Percentiles rank a stretch among this genome's conserved stretches.
Evolutionary conservation across 768 basidiomycete genomes (phyloP).

Genomic region (Strobilomyces dryophilus): DNA sequence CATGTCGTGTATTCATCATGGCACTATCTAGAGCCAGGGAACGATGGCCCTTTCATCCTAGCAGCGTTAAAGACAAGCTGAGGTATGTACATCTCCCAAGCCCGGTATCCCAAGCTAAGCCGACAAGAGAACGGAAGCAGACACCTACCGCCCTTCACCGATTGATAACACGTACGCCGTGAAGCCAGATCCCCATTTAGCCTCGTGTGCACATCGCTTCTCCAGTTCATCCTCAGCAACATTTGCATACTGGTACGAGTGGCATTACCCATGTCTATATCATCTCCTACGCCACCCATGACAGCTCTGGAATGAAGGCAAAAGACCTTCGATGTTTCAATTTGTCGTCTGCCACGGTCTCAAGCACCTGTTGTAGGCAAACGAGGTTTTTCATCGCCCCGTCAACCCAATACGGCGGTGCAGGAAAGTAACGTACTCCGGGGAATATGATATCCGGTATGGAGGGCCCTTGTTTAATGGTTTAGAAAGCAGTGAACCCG

Average conservation of each 20-base stretch:
- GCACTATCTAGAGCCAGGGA: neutral
- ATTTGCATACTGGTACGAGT: constrained; percentile 16
- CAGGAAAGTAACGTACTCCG: neutral
- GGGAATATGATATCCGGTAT: constrained; percentile 15
- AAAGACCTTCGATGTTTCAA: constrained; percentile 35
- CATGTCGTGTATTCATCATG: no score
- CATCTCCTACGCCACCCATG: no score
- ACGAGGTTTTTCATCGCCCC: constrained; percentile 30
- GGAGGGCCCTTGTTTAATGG: no score
- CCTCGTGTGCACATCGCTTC: constrained; percentile 5
- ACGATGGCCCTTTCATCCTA: neutral
- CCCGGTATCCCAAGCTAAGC: constrained; percentile 12
- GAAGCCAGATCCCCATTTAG: constrained; percentile 11
- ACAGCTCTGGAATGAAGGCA: constrained; percentile 32
- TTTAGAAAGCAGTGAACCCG: no score
- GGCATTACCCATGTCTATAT: no score
- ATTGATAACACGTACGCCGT: constrained; percentile 8
- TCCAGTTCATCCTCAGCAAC: constrained; percentile 8
- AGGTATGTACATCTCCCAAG: no score
- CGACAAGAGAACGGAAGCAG: constrained; percentile 14
- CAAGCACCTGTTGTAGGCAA: neutral
- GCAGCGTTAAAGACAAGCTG: neutral
- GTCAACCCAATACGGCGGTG: neutral
- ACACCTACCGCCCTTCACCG: neutral
- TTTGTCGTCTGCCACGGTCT: constrained; percentile 14